A percentile compares a stretch with the other conserved stretches of the same genome.
Conservation (phyloP, 306 rosid species). For the Psophocarpus tetragonolobus region DNA sequence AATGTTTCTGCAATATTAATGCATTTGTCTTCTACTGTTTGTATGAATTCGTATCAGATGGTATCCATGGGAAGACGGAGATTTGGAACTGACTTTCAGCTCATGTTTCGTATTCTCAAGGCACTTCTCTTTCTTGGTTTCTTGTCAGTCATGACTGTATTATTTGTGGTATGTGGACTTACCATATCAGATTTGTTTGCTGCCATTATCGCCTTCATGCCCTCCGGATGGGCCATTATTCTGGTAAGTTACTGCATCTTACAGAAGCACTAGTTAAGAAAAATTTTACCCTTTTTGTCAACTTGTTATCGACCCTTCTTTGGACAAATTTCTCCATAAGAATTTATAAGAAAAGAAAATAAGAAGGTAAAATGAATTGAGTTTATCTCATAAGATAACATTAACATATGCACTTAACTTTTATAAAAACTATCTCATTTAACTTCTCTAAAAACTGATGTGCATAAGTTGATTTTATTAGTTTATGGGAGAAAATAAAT, state of each 20-base stretch:
- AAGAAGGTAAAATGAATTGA: not conserved
- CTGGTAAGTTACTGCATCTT: conserved; percentile 55
- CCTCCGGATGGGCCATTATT: conserved; percentile 92
- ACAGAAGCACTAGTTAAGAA: conserved; percentile 3
- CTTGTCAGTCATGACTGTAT: conserved; percentile 85
- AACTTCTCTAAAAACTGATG: not conserved
- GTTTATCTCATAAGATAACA: not conserved
- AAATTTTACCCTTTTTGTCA: not conserved
- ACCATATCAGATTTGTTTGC: conserved; percentile 86
- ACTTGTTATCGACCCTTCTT: not conserved
- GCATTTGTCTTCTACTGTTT: conserved; percentile 12
- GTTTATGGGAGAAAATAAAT: not conserved
- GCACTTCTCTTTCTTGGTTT: conserved; percentile 90
- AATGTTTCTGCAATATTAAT: not conserved
- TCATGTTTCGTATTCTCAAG: conserved; percentile 89
- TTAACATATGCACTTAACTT: not conserved
- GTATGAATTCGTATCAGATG: conserved; percentile 56
- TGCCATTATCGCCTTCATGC: conserved; percentile 84
- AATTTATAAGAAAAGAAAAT: not conserved
- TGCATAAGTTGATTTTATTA: not conserved
- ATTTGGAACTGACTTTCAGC: conserved; percentile 90
- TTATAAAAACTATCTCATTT: not conserved
- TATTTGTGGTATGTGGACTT: conserved; percentile 84
- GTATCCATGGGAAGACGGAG: conserved; percentile 91
- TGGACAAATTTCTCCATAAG: not conserved